Percentiles rank a stretch among this genome's conserved stretches.
These are phyloP conservation scores for Xylariomycetidae sp. DNA, from an alignment of 2,329 filamentous ascomycete species.

Conservation along the genomic window DNA sequence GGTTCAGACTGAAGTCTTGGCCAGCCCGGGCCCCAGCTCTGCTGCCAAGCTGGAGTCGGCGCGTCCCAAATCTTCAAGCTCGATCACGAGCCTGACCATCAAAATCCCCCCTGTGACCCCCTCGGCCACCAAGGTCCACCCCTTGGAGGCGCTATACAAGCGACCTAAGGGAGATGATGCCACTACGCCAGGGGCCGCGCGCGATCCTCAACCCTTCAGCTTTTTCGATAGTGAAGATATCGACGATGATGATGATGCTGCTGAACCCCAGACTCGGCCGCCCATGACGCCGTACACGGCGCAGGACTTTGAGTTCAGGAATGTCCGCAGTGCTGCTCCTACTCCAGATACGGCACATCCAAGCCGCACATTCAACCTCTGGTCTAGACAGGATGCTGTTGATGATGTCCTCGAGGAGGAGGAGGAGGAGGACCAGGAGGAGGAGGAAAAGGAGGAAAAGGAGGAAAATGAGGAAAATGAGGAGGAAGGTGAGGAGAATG, in stretches of 20 bases:
- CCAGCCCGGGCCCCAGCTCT: slow-evolving; percentile 12
- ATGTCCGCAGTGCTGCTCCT: slow-evolving; percentile 81
- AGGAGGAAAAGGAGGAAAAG: slow-evolving; percentile 33
- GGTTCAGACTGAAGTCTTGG: slow-evolving; percentile 11
- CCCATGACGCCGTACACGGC: slow-evolving; percentile 83
- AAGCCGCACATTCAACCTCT: slow-evolving; percentile 57
- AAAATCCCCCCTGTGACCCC: slow-evolving; percentile 47
- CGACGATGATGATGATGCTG: slow-evolving; percentile 37
- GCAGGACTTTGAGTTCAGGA: slow-evolving; percentile 70
- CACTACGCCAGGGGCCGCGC: slow-evolving; percentile 27
- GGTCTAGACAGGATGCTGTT: slow-evolving; percentile 32
- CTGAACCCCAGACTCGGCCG: slow-evolving; percentile 25
- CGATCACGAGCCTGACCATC: slow-evolving; percentile 48
- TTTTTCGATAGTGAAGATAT: slow-evolving; percentile 65
- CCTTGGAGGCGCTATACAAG: slow-evolving; percentile 91
- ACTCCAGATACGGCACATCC: slow-evolving; percentile 90
- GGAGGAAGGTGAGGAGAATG: slow-evolving; percentile 17
- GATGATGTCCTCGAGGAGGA: slow-evolving; percentile 28
- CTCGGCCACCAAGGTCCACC: slow-evolving; percentile 60
- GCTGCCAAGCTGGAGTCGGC: slow-evolving; percentile 26
- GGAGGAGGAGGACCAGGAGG: slow-evolving; percentile 30
- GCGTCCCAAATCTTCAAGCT: slow-evolving; percentile 47
- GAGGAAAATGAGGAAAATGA: slow-evolving; percentile 41
- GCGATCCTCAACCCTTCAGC: slow-evolving; percentile 61
- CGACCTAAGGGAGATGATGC: slow-evolving; percentile 46